Conservation (phyloP, 306 rosid genomes). For the Hippophae rhamnoides region DNA sequence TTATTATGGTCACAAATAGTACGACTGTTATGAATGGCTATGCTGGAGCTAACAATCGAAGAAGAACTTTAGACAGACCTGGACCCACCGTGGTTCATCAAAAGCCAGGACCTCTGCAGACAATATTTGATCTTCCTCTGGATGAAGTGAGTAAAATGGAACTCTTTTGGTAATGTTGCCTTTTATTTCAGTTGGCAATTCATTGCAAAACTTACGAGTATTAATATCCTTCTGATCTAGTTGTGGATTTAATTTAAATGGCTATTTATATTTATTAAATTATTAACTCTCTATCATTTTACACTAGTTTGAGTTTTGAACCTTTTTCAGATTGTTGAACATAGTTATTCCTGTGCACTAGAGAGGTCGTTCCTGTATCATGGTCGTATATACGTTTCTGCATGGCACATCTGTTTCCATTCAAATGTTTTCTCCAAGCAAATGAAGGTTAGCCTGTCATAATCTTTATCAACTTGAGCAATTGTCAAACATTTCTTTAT, state of each 20-base stretch:
- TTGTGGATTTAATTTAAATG: no score
- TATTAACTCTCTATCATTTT: neutral
- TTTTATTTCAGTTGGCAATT: no score
- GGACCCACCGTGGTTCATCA: slow-evolving; percentile 87
- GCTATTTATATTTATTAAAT: neutral
- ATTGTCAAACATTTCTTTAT: slow-evolving; percentile 5
- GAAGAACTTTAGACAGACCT: slow-evolving; percentile 62
- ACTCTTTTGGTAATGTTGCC: neutral
- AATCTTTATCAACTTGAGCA: slow-evolving; percentile 12
- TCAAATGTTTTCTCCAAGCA: slow-evolving; percentile 96
- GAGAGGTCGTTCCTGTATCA: slow-evolving; percentile 98
- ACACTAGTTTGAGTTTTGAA: slow-evolving; percentile 14
- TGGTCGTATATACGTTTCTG: slow-evolving; percentile 91
- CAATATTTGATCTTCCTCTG: slow-evolving; percentile 73
- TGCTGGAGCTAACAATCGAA: slow-evolving; percentile 61
- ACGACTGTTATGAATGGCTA: slow-evolving; percentile 55
- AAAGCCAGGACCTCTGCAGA: slow-evolving; percentile 95
- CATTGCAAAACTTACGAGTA: no score
- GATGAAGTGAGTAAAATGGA: slow-evolving; percentile 58
- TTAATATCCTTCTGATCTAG: no score
- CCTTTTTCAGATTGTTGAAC: slow-evolving; percentile 73
- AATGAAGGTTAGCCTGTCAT: slow-evolving; percentile 67
- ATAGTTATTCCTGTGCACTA: slow-evolving; percentile 97
- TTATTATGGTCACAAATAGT: slow-evolving; percentile 3
- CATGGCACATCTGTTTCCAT: slow-evolving; percentile 96